Conservation (phyloP, 768 basidiomycete species). For the Cytidiella melzeri region DNA sequence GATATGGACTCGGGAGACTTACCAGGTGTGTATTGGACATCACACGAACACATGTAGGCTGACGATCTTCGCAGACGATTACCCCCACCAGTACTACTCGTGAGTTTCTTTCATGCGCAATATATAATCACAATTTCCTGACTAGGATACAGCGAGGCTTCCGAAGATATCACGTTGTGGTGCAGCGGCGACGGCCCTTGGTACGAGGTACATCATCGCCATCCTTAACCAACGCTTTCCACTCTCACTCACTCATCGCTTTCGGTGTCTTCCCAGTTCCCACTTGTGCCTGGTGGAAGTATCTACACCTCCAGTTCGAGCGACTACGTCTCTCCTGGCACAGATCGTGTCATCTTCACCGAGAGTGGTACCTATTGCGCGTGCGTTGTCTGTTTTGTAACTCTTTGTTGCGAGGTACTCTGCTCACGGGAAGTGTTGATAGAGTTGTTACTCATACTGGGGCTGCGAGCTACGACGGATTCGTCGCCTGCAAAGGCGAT, state of each 20-base stretch:
- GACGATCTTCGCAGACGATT: constrained; percentile 12
- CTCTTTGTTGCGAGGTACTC: background rate
- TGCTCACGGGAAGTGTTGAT: background rate
- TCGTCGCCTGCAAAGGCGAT: constrained; percentile 18
- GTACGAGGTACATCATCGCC: constrained; percentile 14
- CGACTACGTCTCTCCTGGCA: constrained; percentile 16
- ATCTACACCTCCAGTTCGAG: constrained; percentile 15
- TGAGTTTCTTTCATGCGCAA: background rate
- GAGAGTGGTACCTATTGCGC: constrained; percentile 19
- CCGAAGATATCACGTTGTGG: constrained; percentile 15
- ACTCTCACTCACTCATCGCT: background rate
- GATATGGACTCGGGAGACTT: constrained; percentile 9
- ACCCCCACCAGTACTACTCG: constrained; percentile 21
- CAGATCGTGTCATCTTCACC: constrained; percentile 20
- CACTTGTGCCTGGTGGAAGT: constrained; percentile 15
- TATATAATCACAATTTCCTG: background rate
- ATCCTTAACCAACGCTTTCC: background rate
- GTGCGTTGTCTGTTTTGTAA: constrained; percentile 6
- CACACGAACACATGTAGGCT: no score
- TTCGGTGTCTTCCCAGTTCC: constrained; percentile 11
- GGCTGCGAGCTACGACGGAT: constrained; percentile 16
- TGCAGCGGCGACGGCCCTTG: constrained; percentile 19
- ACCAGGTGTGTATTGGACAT: constrained; percentile 11
- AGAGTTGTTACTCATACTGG: constrained; percentile 19
- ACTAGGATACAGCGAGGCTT: constrained; percentile 4